Conservation (phyloP, 768 basidiomycete genomes). For the Sporobolomyces roseus region DNA sequence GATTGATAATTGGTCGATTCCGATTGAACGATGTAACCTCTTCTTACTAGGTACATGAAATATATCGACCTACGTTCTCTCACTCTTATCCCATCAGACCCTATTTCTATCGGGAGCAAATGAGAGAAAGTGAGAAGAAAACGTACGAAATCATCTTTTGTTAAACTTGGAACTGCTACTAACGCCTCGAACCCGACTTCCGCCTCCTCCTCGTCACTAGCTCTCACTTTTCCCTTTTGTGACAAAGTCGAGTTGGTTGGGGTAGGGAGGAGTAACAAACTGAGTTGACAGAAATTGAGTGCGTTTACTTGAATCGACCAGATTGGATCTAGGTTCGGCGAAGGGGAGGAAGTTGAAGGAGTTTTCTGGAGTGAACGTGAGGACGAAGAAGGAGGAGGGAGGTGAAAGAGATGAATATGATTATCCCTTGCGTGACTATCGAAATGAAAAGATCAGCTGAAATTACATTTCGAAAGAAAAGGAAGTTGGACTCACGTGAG, state of each 20-base stretch:
- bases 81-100: background rate
- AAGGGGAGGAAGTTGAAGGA: slow-evolving; percentile 47
- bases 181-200: slow-evolving; percentile 52
- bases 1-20: slow-evolving; percentile 53
- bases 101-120: background rate
- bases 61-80: slow-evolving; percentile 65
- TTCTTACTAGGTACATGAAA: slow-evolving; percentile 69
- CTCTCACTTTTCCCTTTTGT: too few species aligned
- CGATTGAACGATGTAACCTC: slow-evolving; percentile 79
- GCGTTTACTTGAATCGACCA: slow-evolving; percentile 86
- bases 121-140: background rate
- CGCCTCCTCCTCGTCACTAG: background rate
- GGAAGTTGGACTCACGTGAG: too few species aligned
- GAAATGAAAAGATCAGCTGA: background rate
- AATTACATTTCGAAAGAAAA: background rate
- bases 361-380: background rate
- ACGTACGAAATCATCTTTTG: slow-evolving; percentile 75
- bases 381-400: slow-evolving; percentile 49
- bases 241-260: too few species aligned
- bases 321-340: slow-evolving; percentile 54
- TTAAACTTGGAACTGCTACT: slow-evolving; percentile 77
- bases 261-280: slow-evolving; percentile 59
- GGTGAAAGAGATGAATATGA: slow-evolving; percentile 35
- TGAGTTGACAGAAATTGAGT: slow-evolving; percentile 90
- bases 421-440: slow-evolving; percentile 72